These are phyloP conservation scores for Deinandra increscens DNA, from an alignment of 129 eudicot genomes.

Conservation along the genomic window DNA sequence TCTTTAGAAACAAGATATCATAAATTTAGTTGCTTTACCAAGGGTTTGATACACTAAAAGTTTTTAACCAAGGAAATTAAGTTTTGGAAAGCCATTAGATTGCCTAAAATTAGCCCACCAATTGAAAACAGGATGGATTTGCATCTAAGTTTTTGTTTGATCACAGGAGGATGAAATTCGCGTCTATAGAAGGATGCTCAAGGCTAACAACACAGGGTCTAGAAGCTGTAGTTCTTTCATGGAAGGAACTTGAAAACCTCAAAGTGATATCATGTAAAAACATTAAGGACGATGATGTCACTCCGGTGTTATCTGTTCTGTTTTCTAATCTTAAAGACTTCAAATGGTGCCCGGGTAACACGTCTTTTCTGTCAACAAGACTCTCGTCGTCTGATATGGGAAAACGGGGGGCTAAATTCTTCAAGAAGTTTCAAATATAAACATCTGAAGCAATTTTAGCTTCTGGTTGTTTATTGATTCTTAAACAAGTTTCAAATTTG, in stretches of 20 bases:
- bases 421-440: constrained; percentile 56
- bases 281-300: constrained; percentile 58
- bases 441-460: constrained; percentile 18
- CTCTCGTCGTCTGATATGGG: constrained; percentile 69
- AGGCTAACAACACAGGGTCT: constrained; percentile 61
- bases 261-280: constrained; percentile 66
- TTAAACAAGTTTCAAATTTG: constrained; percentile 18
- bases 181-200: constrained; percentile 80
- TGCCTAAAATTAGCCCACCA: not conserved
- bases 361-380: constrained; percentile 45
- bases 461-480: constrained; percentile 14
- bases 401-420: constrained; percentile 63
- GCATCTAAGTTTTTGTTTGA: constrained; percentile 11
- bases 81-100: not conserved
- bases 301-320: constrained; percentile 44
- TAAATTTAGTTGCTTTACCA: not conserved
- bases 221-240: constrained; percentile 53
- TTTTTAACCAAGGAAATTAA: not conserved
- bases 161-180: constrained; percentile 49
- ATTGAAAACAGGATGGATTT: not conserved
- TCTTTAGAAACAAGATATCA: not conserved
- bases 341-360: constrained; percentile 77
- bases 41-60: not conserved
- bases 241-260: constrained; percentile 73
- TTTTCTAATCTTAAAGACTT: constrained; percentile 69